phyloP scores from a whole-genome alignment of 257 asterid species.

The Ilex aquifolium region DNA sequence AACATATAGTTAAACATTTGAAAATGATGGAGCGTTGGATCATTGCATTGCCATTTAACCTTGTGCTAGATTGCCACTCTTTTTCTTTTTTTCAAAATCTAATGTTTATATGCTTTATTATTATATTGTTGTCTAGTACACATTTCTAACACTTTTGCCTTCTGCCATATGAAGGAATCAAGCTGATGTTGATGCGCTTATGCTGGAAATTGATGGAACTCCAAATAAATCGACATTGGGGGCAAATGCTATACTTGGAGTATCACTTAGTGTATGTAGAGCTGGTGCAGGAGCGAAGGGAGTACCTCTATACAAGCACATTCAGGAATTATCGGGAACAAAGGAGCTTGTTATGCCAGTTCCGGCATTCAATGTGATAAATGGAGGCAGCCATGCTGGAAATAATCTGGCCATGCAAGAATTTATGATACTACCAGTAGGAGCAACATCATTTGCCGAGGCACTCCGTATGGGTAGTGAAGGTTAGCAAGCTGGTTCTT shows the following conservation, averaged over 20 bases:
- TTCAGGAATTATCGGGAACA: conserved; percentile 80
- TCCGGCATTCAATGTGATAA: conserved; percentile 93
- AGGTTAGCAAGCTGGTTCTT: conserved; percentile 39
- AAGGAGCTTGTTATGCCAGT: conserved; percentile 97
- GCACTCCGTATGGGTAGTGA: conserved; percentile 97
- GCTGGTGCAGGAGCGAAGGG: conserved; percentile 99
- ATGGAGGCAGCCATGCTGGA: conserved; percentile 99
- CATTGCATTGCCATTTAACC: no score
- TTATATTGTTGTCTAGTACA: no score
- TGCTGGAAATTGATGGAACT: conserved; percentile 96
- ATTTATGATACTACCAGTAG: conserved; percentile 94
- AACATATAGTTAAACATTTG: no score
- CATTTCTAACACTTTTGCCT: conserved; percentile 1
- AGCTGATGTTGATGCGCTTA: conserved; percentile 63
- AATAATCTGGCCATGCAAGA: conserved; percentile 98
- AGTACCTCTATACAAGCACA: conserved; percentile 76
- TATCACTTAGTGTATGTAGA: conserved; percentile 88
- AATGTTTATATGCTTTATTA: no score
- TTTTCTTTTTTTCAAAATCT: no score
- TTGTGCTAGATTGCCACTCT: no score
- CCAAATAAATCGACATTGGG: conserved; percentile 89
- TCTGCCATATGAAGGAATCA: conserved; percentile 53
- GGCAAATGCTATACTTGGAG: conserved; percentile 97
- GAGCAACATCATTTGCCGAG: conserved; percentile 81
- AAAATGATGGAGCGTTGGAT: no score